phyloP scores from a whole-genome alignment of 805 yeast genomes.

The Nakazawaea ambrosiae region DNA sequence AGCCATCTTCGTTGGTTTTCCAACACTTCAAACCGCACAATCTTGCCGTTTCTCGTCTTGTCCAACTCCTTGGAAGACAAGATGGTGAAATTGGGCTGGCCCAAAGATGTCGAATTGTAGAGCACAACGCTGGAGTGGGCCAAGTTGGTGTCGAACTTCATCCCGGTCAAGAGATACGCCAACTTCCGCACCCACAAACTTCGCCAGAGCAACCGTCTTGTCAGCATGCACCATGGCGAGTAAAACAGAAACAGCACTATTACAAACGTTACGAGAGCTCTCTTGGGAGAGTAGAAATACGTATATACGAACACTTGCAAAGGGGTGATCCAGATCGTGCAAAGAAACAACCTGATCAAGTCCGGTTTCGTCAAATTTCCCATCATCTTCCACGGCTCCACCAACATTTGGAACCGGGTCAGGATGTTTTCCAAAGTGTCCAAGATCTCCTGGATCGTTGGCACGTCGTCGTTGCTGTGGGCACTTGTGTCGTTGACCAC shows the following conservation, averaged over 20 bases:
- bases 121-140: neutral
- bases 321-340: slow-evolving; percentile 34
- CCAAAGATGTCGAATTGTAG: neutral
- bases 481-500: slow-evolving; percentile 31
- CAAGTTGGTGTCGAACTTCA: slow-evolving; percentile 18
- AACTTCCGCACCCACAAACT: slow-evolving; percentile 33
- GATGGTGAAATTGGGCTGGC: slow-evolving; percentile 9
- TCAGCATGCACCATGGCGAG: slow-evolving; percentile 40
- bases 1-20: slow-evolving; percentile 60
- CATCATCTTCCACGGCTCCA: slow-evolving; percentile 27
- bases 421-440: slow-evolving; percentile 39
- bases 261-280: slow-evolving; percentile 30
- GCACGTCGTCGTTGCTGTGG: slow-evolving; percentile 25
- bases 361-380: slow-evolving; percentile 15
- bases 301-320: slow-evolving; percentile 31
- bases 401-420: slow-evolving; percentile 31
- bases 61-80: slow-evolving; percentile 5
- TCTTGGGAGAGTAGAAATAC: slow-evolving; percentile 25
- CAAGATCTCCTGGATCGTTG: slow-evolving; percentile 47
- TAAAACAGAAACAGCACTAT: slow-evolving; percentile 34
- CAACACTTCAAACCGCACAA: slow-evolving; percentile 40
- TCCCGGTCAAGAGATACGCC: slow-evolving; percentile 35
- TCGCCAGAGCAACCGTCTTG: slow-evolving; percentile 43
- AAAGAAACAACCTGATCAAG: slow-evolving; percentile 23
- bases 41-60: slow-evolving; percentile 28